Percentiles rank a stretch among this genome's conserved stretches.
phyloP scores from a whole-genome alignment of 495 filamentous ascomycete species.

The Penicillium desertorum region DNA sequence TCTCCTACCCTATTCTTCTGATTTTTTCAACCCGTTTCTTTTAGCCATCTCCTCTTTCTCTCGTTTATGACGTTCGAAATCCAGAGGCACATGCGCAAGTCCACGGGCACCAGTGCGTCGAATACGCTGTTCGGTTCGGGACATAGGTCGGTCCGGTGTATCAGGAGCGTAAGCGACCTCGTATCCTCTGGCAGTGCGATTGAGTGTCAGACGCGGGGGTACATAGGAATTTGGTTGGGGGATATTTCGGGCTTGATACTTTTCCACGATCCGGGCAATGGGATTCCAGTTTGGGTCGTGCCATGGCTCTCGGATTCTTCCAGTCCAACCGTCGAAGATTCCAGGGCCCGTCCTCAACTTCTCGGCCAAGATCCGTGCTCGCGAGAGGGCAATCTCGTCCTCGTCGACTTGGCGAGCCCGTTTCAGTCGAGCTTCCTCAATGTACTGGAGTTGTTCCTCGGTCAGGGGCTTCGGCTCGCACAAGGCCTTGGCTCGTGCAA shows the following conservation, averaged over 20 bases:
- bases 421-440: conserved; percentile 16
- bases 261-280: conserved; percentile 5
- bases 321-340: conserved; percentile 27
- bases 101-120: conserved; percentile 43
- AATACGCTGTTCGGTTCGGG: conserved; percentile 44
- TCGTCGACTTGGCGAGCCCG: conserved; percentile 37
- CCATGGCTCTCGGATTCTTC: conserved; percentile 19
- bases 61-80: conserved; percentile 31
- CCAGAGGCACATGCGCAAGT: conserved; percentile 42
- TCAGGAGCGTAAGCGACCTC: conserved; percentile 43
- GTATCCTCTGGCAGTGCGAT: conserved; percentile 20
- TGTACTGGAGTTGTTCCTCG: conserved; percentile 22
- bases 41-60: conserved; percentile 23
- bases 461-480: conserved; percentile 25
- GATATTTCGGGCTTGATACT: neutral
- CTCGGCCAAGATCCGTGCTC: conserved; percentile 47
- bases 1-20: too few relatives aligned
- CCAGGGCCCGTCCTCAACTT: conserved; percentile 39
- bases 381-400: conserved; percentile 44
- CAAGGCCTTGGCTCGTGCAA: conserved; percentile 24
- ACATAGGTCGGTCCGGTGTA: conserved; percentile 39
- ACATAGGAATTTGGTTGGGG: neutral
- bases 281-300: conserved; percentile 6
- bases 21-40: too few relatives aligned
- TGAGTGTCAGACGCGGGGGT: conserved; percentile 1